Evolutionary conservation across 108 stramenopile species (phyloP).

Genomic region (Cyclotella cryptica): DNA sequence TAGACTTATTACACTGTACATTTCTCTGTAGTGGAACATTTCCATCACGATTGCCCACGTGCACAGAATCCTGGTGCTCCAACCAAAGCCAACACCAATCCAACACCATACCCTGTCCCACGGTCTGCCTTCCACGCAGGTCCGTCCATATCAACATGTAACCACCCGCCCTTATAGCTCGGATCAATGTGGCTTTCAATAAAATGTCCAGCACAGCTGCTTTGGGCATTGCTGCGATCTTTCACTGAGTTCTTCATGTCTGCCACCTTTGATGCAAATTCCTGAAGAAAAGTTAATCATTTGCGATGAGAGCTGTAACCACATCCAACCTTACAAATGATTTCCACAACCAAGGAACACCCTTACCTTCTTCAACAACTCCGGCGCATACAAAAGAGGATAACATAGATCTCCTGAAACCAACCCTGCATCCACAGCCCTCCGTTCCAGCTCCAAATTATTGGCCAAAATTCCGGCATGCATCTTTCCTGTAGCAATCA

Average conservation of each 20-base stretch:
- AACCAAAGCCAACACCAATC: constrained; percentile 61
- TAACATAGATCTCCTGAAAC: constrained; percentile 75
- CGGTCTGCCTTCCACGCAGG: constrained; percentile 77
- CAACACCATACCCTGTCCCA: constrained; percentile 94
- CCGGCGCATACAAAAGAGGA: constrained; percentile 84
- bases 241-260: constrained; percentile 92
- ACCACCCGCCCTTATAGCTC: constrained; percentile 68
- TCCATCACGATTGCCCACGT: constrained; percentile 11
- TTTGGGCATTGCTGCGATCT: constrained; percentile 83
- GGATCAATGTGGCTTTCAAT: constrained; percentile 80
- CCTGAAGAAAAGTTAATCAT: background rate
- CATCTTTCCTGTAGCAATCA: constrained; percentile 74
- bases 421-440: constrained; percentile 56
- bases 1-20: too few relatives aligned
- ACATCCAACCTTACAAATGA: too few relatives aligned
- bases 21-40: too few relatives aligned
- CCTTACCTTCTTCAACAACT: constrained; percentile 59
- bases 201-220: constrained; percentile 89
- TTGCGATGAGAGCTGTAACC: too few relatives aligned
- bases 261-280: constrained; percentile 58
- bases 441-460: constrained; percentile 67
- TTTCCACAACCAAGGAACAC: too few relatives aligned
- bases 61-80: constrained; percentile 44
- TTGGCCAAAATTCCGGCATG: constrained; percentile 84
- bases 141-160: constrained; percentile 91